These are phyloP conservation scores for Truncatella angustata DNA, from an alignment of 2,329 filamentous ascomycete species.

Conservation along the genomic window DNA sequence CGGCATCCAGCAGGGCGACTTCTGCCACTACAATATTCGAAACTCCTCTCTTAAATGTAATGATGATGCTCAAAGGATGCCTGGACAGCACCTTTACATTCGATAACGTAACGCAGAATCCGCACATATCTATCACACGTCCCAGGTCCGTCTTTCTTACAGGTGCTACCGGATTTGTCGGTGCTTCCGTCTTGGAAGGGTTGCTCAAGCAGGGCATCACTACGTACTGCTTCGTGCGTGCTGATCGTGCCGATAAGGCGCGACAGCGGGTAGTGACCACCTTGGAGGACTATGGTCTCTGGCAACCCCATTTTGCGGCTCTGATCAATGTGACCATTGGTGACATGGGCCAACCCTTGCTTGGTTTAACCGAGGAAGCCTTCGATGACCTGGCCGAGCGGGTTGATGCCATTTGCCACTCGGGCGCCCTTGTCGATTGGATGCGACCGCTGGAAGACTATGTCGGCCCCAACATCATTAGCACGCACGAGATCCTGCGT, in stretches of 20 bases:
- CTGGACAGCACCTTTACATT: slow-evolving; percentile 23
- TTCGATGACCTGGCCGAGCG: slow-evolving; percentile 23
- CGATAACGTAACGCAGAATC: slow-evolving; percentile 14
- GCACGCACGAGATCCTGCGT: slow-evolving; percentile 27
- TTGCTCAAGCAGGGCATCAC: slow-evolving; percentile 21
- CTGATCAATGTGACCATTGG: slow-evolving; percentile 20
- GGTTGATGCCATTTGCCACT: slow-evolving; percentile 26
- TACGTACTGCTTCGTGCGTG: slow-evolving; percentile 24
- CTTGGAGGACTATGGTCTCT: slow-evolving; percentile 21
- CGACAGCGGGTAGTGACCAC: slow-evolving; percentile 16
- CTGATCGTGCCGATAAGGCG: slow-evolving; percentile 13
- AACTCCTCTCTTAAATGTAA: slow-evolving; percentile 15
- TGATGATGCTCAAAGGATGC: slow-evolving; percentile 20
- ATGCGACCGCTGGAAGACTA: slow-evolving; percentile 27
- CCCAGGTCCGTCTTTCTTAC: slow-evolving; percentile 23
- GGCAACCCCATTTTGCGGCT: slow-evolving; percentile 18
- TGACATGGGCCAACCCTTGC: slow-evolving; percentile 22
- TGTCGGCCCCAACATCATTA: slow-evolving; percentile 27
- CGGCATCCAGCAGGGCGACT: slow-evolving; percentile 11
- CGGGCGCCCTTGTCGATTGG: slow-evolving; percentile 28
- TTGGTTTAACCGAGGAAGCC: slow-evolving; percentile 19
- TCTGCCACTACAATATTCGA: slow-evolving; percentile 14
- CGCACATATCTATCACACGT: slow-evolving; percentile 1
- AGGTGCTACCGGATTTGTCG: slow-evolving; percentile 27
- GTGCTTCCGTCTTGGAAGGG: slow-evolving; percentile 23